A percentile compares a stretch with the other conserved stretches of the same genome.
Conservation (phyloP, 257 asterid species). For the Thymus mandschuricus region DNA sequence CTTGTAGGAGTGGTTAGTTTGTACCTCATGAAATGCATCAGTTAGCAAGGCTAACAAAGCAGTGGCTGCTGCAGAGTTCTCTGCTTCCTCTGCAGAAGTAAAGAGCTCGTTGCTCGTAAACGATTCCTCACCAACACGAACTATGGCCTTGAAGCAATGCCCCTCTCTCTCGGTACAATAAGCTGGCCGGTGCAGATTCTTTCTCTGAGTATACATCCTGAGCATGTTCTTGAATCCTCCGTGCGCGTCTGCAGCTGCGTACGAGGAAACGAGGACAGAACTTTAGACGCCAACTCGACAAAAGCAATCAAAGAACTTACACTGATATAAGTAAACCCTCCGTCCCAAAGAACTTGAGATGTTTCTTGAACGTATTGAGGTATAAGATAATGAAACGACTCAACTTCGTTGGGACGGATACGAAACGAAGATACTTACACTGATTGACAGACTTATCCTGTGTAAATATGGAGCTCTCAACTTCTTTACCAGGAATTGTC, state of each 20-base stretch:
- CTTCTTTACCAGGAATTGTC: slow-evolving; percentile 13
- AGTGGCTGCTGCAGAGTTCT: neutral
- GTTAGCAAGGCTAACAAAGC: too few relatives aligned
- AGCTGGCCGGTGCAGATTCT: slow-evolving; percentile 35
- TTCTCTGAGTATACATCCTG: slow-evolving; percentile 43
- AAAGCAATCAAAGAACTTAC: neutral
- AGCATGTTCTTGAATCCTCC: slow-evolving; percentile 44
- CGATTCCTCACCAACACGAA: slow-evolving; percentile 33
- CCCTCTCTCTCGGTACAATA: slow-evolving; percentile 30
- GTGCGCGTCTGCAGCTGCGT: neutral
- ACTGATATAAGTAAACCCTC: too few relatives aligned
- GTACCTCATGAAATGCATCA: too few relatives aligned
- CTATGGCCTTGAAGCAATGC: slow-evolving; percentile 36
- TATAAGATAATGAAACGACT: too few relatives aligned
- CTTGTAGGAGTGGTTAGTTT: too few relatives aligned
- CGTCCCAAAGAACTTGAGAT: too few relatives aligned
- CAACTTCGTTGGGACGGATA: neutral
- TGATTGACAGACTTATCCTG: slow-evolving; percentile 24
- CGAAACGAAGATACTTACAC: slow-evolving; percentile 22
- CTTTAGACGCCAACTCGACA: neutral
- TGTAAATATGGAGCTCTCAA: slow-evolving; percentile 18
- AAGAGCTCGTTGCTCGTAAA: slow-evolving; percentile 33
- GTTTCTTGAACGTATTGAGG: too few relatives aligned
- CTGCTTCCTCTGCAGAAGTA: slow-evolving; percentile 42
- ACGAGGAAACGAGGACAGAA: too few relatives aligned